Conservation (phyloP, 805 yeast genomes). For the Candida maesae region DNA sequence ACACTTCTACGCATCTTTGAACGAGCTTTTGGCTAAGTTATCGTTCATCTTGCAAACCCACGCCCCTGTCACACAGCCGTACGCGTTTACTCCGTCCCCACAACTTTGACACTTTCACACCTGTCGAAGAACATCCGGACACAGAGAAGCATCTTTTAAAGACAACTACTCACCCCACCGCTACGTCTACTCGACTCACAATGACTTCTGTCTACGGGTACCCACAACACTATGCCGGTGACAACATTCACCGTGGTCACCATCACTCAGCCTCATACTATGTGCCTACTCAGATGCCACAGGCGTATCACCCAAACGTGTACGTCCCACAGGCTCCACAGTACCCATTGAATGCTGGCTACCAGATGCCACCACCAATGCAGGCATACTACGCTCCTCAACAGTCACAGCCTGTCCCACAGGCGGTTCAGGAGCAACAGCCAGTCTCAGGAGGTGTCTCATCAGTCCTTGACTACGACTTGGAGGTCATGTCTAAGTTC, state of each 20-base stretch:
- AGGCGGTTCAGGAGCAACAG: conserved; percentile 14
- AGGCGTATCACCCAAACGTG: conserved; percentile 1
- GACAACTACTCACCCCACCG: not conserved
- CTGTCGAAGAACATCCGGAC: not conserved
- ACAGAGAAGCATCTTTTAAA: not conserved
- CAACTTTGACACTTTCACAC: not conserved
- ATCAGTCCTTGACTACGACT: conserved; percentile 73
- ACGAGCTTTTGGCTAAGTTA: conserved; percentile 43
- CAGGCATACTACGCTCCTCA: conserved; percentile 8
- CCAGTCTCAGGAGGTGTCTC: conserved; percentile 66
- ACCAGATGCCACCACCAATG: conserved; percentile 5
- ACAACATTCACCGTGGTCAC: conserved; percentile 4
- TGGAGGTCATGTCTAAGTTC: conserved; percentile 75
- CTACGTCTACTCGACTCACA: not conserved
- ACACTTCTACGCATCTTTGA: conserved; percentile 1
- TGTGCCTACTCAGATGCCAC: conserved; percentile 5
- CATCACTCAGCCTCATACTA: conserved; percentile 7
- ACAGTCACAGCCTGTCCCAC: conserved; percentile 12
- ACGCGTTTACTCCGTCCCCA: not conserved
- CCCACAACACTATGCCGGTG: conserved; percentile 9
- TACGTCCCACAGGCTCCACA: conserved; percentile 4
- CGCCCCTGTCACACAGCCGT: not conserved
- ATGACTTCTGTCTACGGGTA: conserved; percentile 25
- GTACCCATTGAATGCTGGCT: conserved; percentile 5
- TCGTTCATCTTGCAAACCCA: conserved; percentile 26